A percentile compares a stretch with the other conserved stretches of the same genome.
Evolutionary conservation across 116 monocot genomes (phyloP).

Genomic region (Dioscorea cayenensis): DNA sequence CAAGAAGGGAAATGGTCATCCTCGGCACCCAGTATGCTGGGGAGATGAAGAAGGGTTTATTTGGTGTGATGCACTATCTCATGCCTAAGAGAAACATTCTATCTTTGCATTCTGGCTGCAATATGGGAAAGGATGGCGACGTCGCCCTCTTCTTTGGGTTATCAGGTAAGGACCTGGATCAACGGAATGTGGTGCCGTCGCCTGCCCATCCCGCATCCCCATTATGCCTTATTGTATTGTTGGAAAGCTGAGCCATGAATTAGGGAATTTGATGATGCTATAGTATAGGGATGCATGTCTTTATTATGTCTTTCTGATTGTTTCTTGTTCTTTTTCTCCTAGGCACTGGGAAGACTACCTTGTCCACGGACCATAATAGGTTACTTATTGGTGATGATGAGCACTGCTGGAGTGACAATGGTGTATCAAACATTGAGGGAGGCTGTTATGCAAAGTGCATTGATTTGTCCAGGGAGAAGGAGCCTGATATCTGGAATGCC

Average conservation of each 20-base stretch:
- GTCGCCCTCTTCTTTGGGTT: slow-evolving; percentile 98
- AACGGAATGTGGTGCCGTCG: slow-evolving; percentile 32
- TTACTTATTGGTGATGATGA: slow-evolving; percentile 89
- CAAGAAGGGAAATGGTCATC: slow-evolving; percentile 95
- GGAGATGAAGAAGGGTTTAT: slow-evolving; percentile 99
- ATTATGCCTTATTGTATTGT: not conserved
- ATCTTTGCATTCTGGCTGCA: slow-evolving; percentile 90
- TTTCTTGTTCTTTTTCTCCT: not conserved
- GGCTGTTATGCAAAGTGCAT: slow-evolving; percentile 96
- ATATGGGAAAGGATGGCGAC: slow-evolving; percentile 87
- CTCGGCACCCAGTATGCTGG: slow-evolving; percentile 95
- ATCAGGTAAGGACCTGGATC: slow-evolving; percentile 55
- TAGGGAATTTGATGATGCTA: not conserved
- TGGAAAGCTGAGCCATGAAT: not conserved
- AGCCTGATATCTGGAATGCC: slow-evolving; percentile 95
- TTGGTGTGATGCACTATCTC: slow-evolving; percentile 98
- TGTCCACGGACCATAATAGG: slow-evolving; percentile 91
- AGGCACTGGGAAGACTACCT: slow-evolving; percentile 96
- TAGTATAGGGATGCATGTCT: not conserved
- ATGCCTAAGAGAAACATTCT: slow-evolving; percentile 90
- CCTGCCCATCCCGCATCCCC: slow-evolving; percentile 24
- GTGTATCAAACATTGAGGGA: slow-evolving; percentile 98
- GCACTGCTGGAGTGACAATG: slow-evolving; percentile 93
- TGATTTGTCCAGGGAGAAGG: slow-evolving; percentile 74
- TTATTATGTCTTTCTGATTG: not conserved